phyloP scores from a whole-genome alignment of 1,284 basidiomycete genomes.

The Puccinia hordei region DNA sequence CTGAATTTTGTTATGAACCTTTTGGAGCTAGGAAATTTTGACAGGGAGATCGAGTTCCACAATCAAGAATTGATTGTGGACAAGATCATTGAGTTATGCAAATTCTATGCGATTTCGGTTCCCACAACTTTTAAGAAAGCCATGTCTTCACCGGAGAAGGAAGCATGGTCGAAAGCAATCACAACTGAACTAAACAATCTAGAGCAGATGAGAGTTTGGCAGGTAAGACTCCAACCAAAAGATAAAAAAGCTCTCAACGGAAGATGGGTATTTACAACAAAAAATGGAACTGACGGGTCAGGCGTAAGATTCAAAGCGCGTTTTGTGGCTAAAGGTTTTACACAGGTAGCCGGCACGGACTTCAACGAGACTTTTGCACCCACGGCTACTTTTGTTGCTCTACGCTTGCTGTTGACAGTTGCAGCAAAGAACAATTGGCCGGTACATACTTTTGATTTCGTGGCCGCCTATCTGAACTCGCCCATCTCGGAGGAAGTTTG shows the following conservation, averaged over 20 bases:
- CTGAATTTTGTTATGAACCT: background rate
- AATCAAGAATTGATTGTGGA: background rate
- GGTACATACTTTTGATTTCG: slow-evolving; percentile 12
- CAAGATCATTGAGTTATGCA: background rate
- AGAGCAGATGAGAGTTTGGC: slow-evolving; percentile 11
- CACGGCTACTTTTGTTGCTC: background rate
- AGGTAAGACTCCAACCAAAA: background rate
- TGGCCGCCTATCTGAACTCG: background rate
- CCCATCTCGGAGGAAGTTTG: background rate
- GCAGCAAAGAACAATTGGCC: background rate
- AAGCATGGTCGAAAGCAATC: background rate
- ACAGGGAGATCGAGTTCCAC: background rate
- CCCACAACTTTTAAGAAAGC: background rate
- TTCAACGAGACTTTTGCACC: too few species aligned
- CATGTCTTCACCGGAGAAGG: background rate
- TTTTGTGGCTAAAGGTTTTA: slow-evolving; percentile 18
- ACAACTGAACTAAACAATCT: background rate
- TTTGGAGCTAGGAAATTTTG: background rate
- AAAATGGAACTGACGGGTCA: background rate
- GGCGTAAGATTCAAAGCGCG: background rate
- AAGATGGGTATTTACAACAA: too few species aligned
- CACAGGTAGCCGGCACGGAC: background rate
- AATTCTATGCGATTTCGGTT: background rate
- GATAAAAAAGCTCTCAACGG: background rate
- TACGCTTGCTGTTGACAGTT: background rate